Percentiles rank a stretch among this genome's conserved stretches.
phyloP scores from a whole-genome alignment of 1,139 yeast genomes.

The Geotrichum macrosporum region DNA sequence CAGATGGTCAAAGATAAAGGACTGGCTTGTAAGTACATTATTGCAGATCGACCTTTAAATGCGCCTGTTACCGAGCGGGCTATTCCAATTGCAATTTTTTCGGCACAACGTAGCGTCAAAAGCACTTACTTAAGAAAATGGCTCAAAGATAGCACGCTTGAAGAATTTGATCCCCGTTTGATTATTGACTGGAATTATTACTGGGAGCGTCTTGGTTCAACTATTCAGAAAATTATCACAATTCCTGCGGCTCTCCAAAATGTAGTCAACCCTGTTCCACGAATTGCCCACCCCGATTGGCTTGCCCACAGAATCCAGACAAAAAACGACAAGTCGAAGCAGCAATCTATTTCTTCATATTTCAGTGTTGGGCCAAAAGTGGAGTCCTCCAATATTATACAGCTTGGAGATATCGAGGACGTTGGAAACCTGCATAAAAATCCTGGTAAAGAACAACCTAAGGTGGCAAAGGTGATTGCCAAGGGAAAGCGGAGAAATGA shows the following conservation, averaged over 20 bases:
- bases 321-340: slow-evolving; percentile 66
- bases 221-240: slow-evolving; percentile 88
- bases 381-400: slow-evolving; percentile 19
- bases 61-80: slow-evolving; percentile 97
- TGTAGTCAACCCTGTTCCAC: slow-evolving; percentile 88
- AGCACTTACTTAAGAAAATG: slow-evolving; percentile 72
- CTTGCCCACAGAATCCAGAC: slow-evolving; percentile 57
- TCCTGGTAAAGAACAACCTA: slow-evolving; percentile 10
- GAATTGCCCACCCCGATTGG: slow-evolving; percentile 96
- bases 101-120: slow-evolving; percentile 65
- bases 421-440: slow-evolving; percentile 40
- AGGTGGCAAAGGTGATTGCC: slow-evolving; percentile 25
- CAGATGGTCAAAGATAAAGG: slow-evolving; percentile 98
- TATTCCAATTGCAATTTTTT: slow-evolving; percentile 90
- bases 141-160: slow-evolving; percentile 74
- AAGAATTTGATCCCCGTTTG: slow-evolving; percentile 81
- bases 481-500: slow-evolving; percentile 24
- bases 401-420: slow-evolving; percentile 71
- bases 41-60: slow-evolving; percentile 74
- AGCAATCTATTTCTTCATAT: slow-evolving; percentile 58
- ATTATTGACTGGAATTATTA: slow-evolving; percentile 94
- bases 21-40: slow-evolving; percentile 89
- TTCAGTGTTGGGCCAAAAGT: slow-evolving; percentile 42
- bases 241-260: slow-evolving; percentile 96
- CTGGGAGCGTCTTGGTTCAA: slow-evolving; percentile 85